Evolutionary conservation across 164 flowering plant species (phyloP), one percentile per base, ranked within the genome.

Genomic region (Tinospora cordifolia): DNA sequence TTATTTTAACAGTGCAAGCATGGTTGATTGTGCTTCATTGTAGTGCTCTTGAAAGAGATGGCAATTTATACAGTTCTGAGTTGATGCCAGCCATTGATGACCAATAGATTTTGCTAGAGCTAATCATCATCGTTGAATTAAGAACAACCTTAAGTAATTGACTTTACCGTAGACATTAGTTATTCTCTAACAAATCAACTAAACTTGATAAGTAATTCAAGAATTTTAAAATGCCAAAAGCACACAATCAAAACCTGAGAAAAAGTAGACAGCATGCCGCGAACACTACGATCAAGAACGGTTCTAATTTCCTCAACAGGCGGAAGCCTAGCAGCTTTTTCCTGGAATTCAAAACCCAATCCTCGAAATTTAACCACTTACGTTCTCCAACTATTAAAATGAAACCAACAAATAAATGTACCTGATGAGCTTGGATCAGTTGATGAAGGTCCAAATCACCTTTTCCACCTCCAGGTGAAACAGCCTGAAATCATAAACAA

Each of bases 201-300:
- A 54, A 54, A 10, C 60, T 54, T 54, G 24, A 19, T 54, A 15
- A n/a, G 21, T 54, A 54, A 54, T 2, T 54, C 60, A n/a, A 17
- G n/a, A n/a, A n/a, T n/a, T n/a, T n/a, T n/a, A n/a, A n/a, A n/a
- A n/a, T n/a, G n/a, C n/a, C n/a, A n/a, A n/a, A 47, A 10, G 14
- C 25, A 21, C 25, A 44, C 34, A 46, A 19, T 47, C 11, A 44
- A 58, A 59, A 90, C 98, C 87, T 83, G 81, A 66, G 96, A 90
- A 74, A 87, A 84, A 57, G 96, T 90, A 30, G 98, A 90, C 60
- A 92, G 90, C 83, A 79, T 76, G 72, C 92, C 98, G 6, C 92
- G 83, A 14, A 75, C 58, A 67, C 83, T 83, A 65, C 72, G 62
- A 76, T 88, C 82, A 63, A 90, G 85, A 22, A 89, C 70, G 10